These are phyloP conservation scores for Botrytis cinerea DNA, from an alignment of 2,329 filamentous ascomycete species.

Conservation along the genomic window DNA sequence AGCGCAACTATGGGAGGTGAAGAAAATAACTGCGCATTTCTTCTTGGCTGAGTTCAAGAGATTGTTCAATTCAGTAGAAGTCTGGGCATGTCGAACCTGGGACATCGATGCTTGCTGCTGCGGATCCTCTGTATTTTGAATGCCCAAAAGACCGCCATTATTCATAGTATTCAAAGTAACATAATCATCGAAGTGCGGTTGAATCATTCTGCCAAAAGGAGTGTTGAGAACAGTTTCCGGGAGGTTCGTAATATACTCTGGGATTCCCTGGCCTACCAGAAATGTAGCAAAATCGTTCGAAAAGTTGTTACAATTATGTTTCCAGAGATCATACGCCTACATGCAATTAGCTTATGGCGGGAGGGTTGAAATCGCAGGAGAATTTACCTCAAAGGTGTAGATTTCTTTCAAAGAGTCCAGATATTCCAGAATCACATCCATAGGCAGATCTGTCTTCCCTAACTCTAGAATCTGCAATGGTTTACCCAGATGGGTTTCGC, in stretches of 20 bases:
- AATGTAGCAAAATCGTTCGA: conserved; percentile 91
- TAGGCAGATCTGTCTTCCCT: conserved; percentile 74
- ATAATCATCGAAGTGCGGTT: conserved; percentile 69
- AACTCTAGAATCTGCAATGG: conserved; percentile 76
- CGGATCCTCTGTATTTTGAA: conserved; percentile 27
- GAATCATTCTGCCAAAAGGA: conserved; percentile 84
- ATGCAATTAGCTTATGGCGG: conserved; percentile 18
- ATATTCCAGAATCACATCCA: conserved; percentile 84
- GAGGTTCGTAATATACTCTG: conserved; percentile 80
- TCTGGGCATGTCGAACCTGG: conserved; percentile 63
- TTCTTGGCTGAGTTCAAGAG: conserved; percentile 60
- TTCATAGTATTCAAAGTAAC: conserved; percentile 63
- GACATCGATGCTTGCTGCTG: conserved; percentile 35
- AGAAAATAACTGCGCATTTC: conserved; percentile 82
- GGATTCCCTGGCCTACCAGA: conserved; percentile 83
- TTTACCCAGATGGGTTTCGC: conserved; percentile 80
- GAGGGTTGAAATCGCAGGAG: neutral
- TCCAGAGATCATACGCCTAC: conserved; percentile 83
- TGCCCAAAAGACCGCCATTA: conserved; percentile 43
- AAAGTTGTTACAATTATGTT: conserved; percentile 98
- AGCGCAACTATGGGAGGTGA: conserved; percentile 83
- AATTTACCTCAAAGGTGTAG: conserved; percentile 72
- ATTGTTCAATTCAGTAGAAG: conserved; percentile 59
- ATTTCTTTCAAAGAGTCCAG: conserved; percentile 79
- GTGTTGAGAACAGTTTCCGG: conserved; percentile 83